Evolutionary conservation across 495 filamentous ascomycete species (phyloP).

Genomic region (Lasiosphaeria hispida): DNA sequence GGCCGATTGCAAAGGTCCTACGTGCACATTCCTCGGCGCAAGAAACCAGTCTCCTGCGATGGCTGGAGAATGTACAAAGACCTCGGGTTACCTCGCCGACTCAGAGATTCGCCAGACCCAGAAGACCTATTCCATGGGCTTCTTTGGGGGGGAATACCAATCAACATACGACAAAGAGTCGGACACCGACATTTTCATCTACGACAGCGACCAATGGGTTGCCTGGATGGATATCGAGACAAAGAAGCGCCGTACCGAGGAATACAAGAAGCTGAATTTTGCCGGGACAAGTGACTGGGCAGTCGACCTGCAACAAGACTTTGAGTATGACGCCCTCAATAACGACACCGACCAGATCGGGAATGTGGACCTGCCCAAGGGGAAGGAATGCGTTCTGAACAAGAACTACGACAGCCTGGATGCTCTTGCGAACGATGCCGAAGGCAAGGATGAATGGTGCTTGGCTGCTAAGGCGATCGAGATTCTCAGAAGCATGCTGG

Average conservation of each 20-base stretch:
- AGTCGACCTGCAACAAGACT: conserved; percentile 32
- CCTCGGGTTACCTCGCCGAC: conserved; percentile 31
- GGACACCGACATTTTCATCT: conserved; percentile 41
- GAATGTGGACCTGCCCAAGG: background rate
- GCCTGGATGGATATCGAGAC: conserved; percentile 38
- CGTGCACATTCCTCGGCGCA: conserved; percentile 16
- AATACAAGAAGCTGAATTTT: conserved; percentile 33
- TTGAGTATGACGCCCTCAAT: background rate
- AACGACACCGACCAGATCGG: background rate
- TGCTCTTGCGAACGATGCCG: conserved; percentile 1
- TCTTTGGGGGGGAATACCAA: background rate
- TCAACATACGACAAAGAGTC: conserved; percentile 9
- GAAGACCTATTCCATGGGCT: background rate
- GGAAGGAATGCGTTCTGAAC: background rate
- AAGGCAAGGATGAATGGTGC: background rate
- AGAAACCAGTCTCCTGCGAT: conserved; percentile 13
- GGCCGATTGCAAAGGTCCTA: conserved; percentile 1
- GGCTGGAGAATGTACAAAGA: conserved; percentile 36
- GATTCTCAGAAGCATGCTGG: conserved; percentile 5
- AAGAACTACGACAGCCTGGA: conserved; percentile 6
- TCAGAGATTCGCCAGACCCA: conserved; percentile 32
- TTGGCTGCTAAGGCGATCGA: conserved; percentile 5
- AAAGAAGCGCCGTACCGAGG: conserved; percentile 19
- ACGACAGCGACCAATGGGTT: conserved; percentile 43
- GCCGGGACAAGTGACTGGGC: conserved; percentile 44